Evolutionary conservation across 306 rosid species (phyloP).

Genomic region (Adenanthera pavonina): DNA sequence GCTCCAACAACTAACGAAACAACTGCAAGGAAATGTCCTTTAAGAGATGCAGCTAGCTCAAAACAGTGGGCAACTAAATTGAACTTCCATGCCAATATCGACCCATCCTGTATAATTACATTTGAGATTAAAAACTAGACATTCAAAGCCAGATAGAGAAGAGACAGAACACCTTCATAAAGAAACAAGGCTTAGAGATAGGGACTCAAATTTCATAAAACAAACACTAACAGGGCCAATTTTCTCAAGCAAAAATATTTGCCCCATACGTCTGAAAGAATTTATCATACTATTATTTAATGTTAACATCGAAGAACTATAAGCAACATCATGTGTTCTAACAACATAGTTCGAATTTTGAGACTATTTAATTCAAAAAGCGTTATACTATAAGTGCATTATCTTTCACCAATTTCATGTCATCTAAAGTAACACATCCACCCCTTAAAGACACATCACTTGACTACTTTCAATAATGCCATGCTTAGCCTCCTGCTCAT

Average conservation of each 20-base stretch:
- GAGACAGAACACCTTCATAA: neutral
- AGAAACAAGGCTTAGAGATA: slow-evolving; percentile 12
- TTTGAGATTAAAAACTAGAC: slow-evolving; percentile 16
- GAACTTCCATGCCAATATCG: slow-evolving; percentile 91
- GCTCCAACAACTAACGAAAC: slow-evolving; percentile 96
- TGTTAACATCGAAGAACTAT: neutral
- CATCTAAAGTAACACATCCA: neutral
- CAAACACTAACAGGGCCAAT: neutral
- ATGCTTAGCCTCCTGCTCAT: neutral
- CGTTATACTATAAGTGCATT: neutral
- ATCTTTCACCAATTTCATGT: neutral
- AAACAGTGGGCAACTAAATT: slow-evolving; percentile 69
- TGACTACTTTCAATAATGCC: neutral
- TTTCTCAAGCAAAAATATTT: neutral
- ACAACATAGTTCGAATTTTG: neutral
- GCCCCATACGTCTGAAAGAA: neutral
- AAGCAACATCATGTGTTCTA: neutral
- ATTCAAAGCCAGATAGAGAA: slow-evolving; percentile 12
- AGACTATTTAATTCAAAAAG: neutral
- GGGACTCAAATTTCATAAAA: neutral
- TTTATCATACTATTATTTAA: neutral
- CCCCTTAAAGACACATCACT: neutral
- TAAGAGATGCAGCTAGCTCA: slow-evolving; percentile 91
- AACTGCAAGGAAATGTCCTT: slow-evolving; percentile 77
- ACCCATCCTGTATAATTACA: slow-evolving; percentile 72